phyloP scores from a whole-genome alignment of 116 monocot genomes.

The Phalaenopsis hybrid region DNA sequence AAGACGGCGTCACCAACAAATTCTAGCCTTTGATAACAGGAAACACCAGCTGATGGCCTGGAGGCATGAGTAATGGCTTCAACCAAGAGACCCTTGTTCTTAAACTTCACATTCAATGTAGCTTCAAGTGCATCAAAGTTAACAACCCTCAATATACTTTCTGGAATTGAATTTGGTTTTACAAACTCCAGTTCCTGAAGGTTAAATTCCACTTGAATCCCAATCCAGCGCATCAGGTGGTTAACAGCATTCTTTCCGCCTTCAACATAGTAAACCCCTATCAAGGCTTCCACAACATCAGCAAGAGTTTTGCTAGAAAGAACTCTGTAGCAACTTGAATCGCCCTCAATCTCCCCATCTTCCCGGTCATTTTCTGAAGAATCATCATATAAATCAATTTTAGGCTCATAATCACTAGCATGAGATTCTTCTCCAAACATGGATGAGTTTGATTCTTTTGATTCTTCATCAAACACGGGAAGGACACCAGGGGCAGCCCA shows the following conservation, averaged over 20 bases:
- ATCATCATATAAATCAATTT: slow-evolving; percentile 37
- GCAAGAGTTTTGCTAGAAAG: slow-evolving; percentile 95
- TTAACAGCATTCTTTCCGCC: slow-evolving; percentile 83
- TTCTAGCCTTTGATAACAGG: slow-evolving; percentile 87
- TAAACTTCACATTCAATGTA: slow-evolving; percentile 53
- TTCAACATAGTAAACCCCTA: slow-evolving; percentile 93
- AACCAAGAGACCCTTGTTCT: slow-evolving; percentile 50
- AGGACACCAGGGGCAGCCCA: slow-evolving; percentile 97
- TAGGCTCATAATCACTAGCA: slow-evolving; percentile 10
- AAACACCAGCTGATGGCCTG: slow-evolving; percentile 92
- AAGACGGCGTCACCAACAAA: slow-evolving; percentile 96
- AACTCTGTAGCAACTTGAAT: slow-evolving; percentile 77
- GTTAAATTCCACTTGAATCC: slow-evolving; percentile 75
- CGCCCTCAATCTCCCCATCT: slow-evolving; percentile 87
- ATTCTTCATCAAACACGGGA: slow-evolving; percentile 94
- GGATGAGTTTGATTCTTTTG: slow-evolving; percentile 42
- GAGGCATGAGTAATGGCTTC: slow-evolving; percentile 98
- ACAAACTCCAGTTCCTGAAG: slow-evolving; percentile 35
- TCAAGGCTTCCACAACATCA: slow-evolving; percentile 94
- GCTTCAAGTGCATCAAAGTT: slow-evolving; percentile 75
- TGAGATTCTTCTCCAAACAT: slow-evolving; percentile 38
- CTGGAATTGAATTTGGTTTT: slow-evolving; percentile 61
- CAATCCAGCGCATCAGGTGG: slow-evolving; percentile 89
- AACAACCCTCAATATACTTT: slow-evolving; percentile 60
- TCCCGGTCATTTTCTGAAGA: slow-evolving; percentile 45